phyloP scores from a whole-genome alignment of 495 filamentous ascomycete genomes.

The Aspergillus cristatus region DNA sequence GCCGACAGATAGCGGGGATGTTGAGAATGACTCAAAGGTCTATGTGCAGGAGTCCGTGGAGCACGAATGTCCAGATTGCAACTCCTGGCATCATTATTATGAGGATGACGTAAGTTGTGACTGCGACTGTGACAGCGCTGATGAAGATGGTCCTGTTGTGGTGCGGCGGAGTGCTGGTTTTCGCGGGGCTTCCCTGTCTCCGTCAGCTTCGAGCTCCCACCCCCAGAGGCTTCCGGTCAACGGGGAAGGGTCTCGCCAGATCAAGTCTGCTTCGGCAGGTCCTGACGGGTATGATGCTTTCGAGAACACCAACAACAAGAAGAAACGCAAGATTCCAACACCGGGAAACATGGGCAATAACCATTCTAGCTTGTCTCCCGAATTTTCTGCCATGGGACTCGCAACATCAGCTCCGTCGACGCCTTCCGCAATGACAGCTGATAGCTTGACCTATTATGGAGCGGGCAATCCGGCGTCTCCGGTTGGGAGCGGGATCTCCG shows the following conservation, averaged over 20 bases:
- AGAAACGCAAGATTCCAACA: constrained; percentile 95
- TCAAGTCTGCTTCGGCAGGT: constrained; percentile 28
- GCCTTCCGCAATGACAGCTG: constrained; percentile 33
- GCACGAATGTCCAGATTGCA: constrained; percentile 33
- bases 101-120: constrained; percentile 34
- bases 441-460: constrained; percentile 49
- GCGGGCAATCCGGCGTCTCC: constrained; percentile 41
- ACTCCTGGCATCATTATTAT: constrained; percentile 30
- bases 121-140: constrained; percentile 37
- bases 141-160: constrained; percentile 37
- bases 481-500: constrained; percentile 57
- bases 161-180: constrained; percentile 38
- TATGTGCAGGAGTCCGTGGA: constrained; percentile 37
- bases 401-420: constrained; percentile 33
- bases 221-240: constrained; percentile 15
- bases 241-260: constrained; percentile 15
- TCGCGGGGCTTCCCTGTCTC: constrained; percentile 28
- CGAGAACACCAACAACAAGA: constrained; percentile 99
- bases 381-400: constrained; percentile 54
- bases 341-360: constrained; percentile 61
- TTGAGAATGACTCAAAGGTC: constrained; percentile 33
- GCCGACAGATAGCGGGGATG: constrained; percentile 38
- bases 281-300: constrained; percentile 93
- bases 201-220: constrained; percentile 22
- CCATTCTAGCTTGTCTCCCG: constrained; percentile 51